These are phyloP conservation scores for Urostyla sp. DNA, from an alignment of 73 alveolate species.

Conservation along the genomic window DNA sequence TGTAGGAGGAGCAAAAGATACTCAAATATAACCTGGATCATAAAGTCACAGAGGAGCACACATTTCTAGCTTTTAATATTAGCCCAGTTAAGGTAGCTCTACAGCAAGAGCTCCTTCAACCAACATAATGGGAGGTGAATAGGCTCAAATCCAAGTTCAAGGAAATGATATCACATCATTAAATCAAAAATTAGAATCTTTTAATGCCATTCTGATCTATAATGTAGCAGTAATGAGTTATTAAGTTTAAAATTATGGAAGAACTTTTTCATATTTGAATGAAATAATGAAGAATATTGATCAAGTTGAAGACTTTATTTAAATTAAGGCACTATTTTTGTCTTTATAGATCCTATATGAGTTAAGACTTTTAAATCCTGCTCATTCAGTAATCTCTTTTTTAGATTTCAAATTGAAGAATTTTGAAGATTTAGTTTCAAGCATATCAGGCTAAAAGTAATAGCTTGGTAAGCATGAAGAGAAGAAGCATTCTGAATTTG, in stretches of 20 bases:
- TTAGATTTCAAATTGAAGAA: constrained; percentile 33
- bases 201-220: constrained; percentile 38
- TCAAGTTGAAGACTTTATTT: constrained; percentile 57
- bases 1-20: neutral
- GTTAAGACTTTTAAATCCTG: neutral
- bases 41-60: neutral
- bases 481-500: neutral
- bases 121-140: neutral
- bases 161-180: neutral
- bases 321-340: constrained; percentile 40
- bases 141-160: neutral
- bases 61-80: neutral
- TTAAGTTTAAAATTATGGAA: constrained; percentile 52
- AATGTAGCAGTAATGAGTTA: constrained; percentile 61
- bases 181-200: neutral
- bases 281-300: constrained; percentile 54
- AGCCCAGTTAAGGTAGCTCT: neutral
- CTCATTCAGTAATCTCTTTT: constrained; percentile 30
- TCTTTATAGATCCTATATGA: constrained; percentile 40
- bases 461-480: constrained; percentile 8
- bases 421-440: constrained; percentile 14
- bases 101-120: neutral
- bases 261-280: constrained; percentile 39
- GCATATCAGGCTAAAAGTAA: neutral
- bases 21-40: neutral